Conservation (phyloP, 345 rosid genomes). For the Lepidium africanum region DNA sequence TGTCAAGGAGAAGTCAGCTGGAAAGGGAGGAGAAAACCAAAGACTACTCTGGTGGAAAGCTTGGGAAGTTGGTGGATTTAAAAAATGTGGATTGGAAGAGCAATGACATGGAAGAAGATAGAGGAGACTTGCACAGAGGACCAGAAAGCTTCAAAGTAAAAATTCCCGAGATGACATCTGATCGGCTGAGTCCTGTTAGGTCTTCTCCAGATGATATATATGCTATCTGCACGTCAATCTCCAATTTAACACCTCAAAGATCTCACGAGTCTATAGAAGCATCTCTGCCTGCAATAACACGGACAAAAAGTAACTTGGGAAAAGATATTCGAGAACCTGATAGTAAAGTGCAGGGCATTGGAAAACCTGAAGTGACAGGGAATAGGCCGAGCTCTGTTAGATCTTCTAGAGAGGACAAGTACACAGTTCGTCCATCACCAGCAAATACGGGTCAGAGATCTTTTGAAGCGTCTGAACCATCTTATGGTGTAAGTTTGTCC, state of each 20-base stretch:
- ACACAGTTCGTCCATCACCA: constrained; percentile 11
- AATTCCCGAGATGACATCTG: constrained; percentile 23
- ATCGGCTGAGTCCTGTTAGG: constrained; percentile 23
- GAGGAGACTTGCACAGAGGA: constrained; percentile 22
- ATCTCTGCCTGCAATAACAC: constrained; percentile 10
- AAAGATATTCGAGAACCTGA: constrained; percentile 6
- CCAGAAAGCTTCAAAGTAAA: constrained; percentile 25
- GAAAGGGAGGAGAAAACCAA: constrained; percentile 13
- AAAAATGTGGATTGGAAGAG: background rate
- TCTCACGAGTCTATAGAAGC: constrained; percentile 18
- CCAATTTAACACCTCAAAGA: constrained; percentile 18
- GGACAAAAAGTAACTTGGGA: constrained; percentile 12
- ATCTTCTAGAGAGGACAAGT: constrained; percentile 15
- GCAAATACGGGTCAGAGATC: constrained; percentile 14
- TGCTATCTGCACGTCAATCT: constrained; percentile 22
- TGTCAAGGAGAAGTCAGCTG: constrained; percentile 10
- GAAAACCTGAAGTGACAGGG: constrained; percentile 12
- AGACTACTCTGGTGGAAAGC: constrained; percentile 21
- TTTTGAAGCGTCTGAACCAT: constrained; percentile 19
- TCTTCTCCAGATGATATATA: constrained; percentile 29
- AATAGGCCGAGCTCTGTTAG: constrained; percentile 14
- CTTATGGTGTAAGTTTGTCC: constrained; percentile 24
- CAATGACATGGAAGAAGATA: constrained; percentile 22
- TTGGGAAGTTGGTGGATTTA: constrained; percentile 16
- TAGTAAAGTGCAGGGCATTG: background rate